Base-by-base conservation (phyloP, 169 alveolate species). In the Plasmodium coatneyi region DNA sequence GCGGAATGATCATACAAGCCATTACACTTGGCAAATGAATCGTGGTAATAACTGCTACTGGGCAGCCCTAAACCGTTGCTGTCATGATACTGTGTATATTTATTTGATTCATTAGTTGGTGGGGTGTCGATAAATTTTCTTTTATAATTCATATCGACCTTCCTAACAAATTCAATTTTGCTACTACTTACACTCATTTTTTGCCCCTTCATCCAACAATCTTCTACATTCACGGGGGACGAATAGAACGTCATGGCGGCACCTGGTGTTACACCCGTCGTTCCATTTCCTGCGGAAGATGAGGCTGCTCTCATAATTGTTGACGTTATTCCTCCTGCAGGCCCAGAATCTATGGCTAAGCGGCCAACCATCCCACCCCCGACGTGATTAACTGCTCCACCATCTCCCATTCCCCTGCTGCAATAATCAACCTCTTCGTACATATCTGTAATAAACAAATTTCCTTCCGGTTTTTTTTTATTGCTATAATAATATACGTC, bases 91-190 rank as follows among this genome's bases (percentile, higher is more conserved):
- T 56, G 72, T 30, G 66, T 56, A 39, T 56, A 56, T 19, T 83
- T 28, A 71, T 72, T 52, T 10, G 70, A 19, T 25, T 34, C 19
- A 41, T 71, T 86, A 54, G 19, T 49, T 49, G 71, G 66, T 9
- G 70, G 19, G 19, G 19, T 16, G 43, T 70, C 83, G 25, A 86
- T 86, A 54, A 86, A 36, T 74, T 70, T 86, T 46, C 86, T 74
- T 74, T 74, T 54, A 32, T 28, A 30, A 70, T 74, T 86, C 25
- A 34, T 76, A 74, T 76, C 93, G 60, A 19, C 46, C 43, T 86
- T 86, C 80, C 70, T 86, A n/a, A 86, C 39, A n/a, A 86, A 74
- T 86, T 86, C 93, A 28, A 86, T 86, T 76, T 86, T 86, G 79
- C 76, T 66, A 5, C n/a, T 76, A 74, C 87, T 74, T 86, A 86